Percentiles rank a stretch among this genome's conserved stretches.
Evolutionary conservation across 768 basidiomycete genomes (phyloP).

Genomic region (Lanmaoa rubissima): DNA sequence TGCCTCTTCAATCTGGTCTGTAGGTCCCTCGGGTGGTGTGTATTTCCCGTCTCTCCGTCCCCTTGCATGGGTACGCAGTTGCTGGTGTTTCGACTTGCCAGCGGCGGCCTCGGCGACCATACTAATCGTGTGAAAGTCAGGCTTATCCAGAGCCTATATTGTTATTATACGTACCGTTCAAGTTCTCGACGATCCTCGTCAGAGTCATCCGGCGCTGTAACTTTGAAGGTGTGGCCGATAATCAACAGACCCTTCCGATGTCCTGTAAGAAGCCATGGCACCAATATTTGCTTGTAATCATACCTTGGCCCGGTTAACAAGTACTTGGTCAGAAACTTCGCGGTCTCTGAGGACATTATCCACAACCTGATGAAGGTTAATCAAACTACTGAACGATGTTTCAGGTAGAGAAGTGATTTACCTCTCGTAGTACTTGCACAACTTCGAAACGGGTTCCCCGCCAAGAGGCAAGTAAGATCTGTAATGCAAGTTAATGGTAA

Average conservation of each 20-base stretch:
- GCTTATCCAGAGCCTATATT: neutral
- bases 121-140: conserved; percentile 37
- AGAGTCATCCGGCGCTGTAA: conserved; percentile 79
- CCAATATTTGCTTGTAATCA: conserved; percentile 5
- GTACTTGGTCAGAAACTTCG: conserved; percentile 62
- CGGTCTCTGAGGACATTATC: conserved; percentile 85
- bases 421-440: conserved; percentile 81
- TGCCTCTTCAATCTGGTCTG: conserved; percentile 25
- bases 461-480: conserved; percentile 98
- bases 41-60: conserved; percentile 37
- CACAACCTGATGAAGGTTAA: conserved; percentile 48
- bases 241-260: conserved; percentile 71
- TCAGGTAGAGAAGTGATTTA: conserved; percentile 11
- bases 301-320: conserved; percentile 86
- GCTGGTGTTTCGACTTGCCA: conserved; percentile 61
- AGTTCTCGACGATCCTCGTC: conserved; percentile 94
- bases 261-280: neutral
- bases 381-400: conserved; percentile 4
- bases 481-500: neutral
- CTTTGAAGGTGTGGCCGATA: conserved; percentile 88
- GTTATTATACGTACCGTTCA: conserved; percentile 63
- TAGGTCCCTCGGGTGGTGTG: conserved; percentile 36
- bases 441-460: conserved; percentile 96
- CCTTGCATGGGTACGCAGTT: conserved; percentile 29
- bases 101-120: conserved; percentile 86